Conservation (phyloP, 2,329 filamentous ascomycete species). For the Plenodomus lindquistii region DNA sequence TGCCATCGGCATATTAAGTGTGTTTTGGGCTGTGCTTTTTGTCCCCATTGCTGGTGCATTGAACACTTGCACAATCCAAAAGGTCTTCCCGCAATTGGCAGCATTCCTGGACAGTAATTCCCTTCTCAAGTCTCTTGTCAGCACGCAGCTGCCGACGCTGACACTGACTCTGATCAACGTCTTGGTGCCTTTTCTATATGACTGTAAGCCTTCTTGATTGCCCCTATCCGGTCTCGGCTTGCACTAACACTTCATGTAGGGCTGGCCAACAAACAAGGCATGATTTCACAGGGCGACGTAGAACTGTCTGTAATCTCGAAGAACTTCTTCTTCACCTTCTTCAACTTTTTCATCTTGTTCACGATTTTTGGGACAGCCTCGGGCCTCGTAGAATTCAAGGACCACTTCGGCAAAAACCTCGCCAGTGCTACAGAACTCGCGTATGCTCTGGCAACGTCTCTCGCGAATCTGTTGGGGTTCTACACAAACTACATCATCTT, state of each 20-base stretch:
- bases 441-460: slow-evolving; percentile 71
- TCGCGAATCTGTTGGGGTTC: slow-evolving; percentile 76
- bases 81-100: slow-evolving; percentile 71
- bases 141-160: slow-evolving; percentile 84
- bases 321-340: slow-evolving; percentile 99
- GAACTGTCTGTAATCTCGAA: slow-evolving; percentile 95
- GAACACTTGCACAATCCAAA: slow-evolving; percentile 77
- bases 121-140: slow-evolving; percentile 75
- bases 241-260: slow-evolving; percentile 39
- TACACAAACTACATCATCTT: slow-evolving; percentile 94
- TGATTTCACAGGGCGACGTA: slow-evolving; percentile 92
- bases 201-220: slow-evolving; percentile 59
- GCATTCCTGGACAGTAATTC: slow-evolving; percentile 68
- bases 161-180: slow-evolving; percentile 86
- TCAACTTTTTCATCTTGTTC: slow-evolving; percentile 97
- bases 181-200: slow-evolving; percentile 90
- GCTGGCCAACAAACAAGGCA: slow-evolving; percentile 87
- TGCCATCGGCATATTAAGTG: slow-evolving; percentile 78
- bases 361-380: slow-evolving; percentile 82
- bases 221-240: background rate
- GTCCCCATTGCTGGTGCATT: slow-evolving; percentile 77
- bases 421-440: slow-evolving; percentile 81
- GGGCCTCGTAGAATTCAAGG: slow-evolving; percentile 68
- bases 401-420: slow-evolving; percentile 70
- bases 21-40: slow-evolving; percentile 87